Percentiles rank a stretch among this genome's conserved stretches.
Conservation (phyloP, 371 early-diverging fungal species). For the Fennellomyces sp. region DNA sequence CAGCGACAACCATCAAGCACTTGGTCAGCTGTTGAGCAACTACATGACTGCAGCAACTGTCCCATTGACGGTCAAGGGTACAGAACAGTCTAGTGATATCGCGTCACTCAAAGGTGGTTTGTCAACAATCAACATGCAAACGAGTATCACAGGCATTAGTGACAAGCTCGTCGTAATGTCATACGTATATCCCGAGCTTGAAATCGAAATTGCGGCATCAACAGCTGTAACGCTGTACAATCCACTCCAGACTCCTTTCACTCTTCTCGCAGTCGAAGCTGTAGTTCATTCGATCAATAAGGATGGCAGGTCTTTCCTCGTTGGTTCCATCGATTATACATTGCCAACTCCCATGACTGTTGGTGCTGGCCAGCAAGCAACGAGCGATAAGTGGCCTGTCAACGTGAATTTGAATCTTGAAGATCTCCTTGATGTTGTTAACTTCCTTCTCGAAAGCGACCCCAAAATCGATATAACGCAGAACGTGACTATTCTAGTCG, state of each 20-base stretch:
- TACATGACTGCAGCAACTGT: no score
- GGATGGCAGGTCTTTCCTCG: slow-evolving; percentile 8
- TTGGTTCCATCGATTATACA: slow-evolving; percentile 23
- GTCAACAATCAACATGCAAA: slow-evolving; percentile 37
- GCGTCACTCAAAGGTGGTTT: slow-evolving; percentile 47
- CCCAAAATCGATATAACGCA: slow-evolving; percentile 33
- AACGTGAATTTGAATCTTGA: slow-evolving; percentile 24
- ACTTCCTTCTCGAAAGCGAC: no score
- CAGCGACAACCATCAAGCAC: no score
- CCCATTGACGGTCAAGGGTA: slow-evolving; percentile 42
- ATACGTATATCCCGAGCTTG: slow-evolving; percentile 29
- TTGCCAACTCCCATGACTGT: slow-evolving; percentile 26
- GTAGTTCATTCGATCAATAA: slow-evolving; percentile 17
- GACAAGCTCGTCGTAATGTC: slow-evolving; percentile 36
- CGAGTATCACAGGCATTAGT: slow-evolving; percentile 49
- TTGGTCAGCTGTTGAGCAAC: no score
- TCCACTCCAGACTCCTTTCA: slow-evolving; percentile 39
- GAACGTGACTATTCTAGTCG: slow-evolving; percentile 33
- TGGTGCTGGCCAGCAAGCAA: slow-evolving; percentile 24
- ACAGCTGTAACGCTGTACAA: slow-evolving; percentile 43
- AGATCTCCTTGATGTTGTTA: slow-evolving; percentile 22
- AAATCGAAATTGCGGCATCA: slow-evolving; percentile 12
- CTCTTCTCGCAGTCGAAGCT: slow-evolving; percentile 32
- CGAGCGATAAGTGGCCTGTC: slow-evolving; percentile 23
- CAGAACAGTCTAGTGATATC: slow-evolving; percentile 34